phyloP scores from a whole-genome alignment of 2,329 filamentous ascomycete genomes.

The Epichloe festucae region DNA sequence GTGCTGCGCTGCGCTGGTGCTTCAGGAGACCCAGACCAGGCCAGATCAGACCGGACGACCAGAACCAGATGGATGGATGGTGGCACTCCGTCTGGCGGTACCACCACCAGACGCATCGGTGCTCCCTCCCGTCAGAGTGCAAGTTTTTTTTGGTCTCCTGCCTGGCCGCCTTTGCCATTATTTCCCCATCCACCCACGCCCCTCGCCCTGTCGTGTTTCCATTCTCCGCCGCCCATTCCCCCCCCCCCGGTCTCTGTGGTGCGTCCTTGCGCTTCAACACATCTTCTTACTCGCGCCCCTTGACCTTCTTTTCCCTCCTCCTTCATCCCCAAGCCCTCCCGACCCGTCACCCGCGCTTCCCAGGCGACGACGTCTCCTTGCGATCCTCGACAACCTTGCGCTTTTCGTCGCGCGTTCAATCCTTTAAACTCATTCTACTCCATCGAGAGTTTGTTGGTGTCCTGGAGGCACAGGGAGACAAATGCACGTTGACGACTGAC shows the following conservation, averaged over 20 bases:
- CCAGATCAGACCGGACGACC: too few relatives aligned
- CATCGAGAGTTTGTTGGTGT: conserved; percentile 12
- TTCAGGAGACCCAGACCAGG: too few relatives aligned
- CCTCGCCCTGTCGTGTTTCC: conserved; percentile 21
- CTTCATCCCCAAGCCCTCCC: conserved; percentile 15
- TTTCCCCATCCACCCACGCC: conserved; percentile 5
- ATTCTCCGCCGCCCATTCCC: conserved; percentile 15
- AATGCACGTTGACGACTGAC: conserved; percentile 20
- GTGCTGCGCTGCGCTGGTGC: too few relatives aligned
- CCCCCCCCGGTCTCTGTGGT: conserved; percentile 6
- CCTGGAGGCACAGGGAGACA: conserved; percentile 17
- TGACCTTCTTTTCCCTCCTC: conserved; percentile 13
- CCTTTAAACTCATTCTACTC: conserved; percentile 3
- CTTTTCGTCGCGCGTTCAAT: conserved; percentile 9
- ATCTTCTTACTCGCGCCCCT: conserved; percentile 14
- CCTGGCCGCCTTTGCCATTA: conserved; percentile 3
- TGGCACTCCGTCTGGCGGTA: too few relatives aligned
- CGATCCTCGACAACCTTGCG: conserved; percentile 19
- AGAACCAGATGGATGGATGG: too few relatives aligned
- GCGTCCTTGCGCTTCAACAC: conserved; percentile 10
- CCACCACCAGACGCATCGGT: too few relatives aligned
- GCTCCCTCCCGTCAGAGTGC: not conserved
- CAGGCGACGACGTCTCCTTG: conserved; percentile 20
- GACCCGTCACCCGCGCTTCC: conserved; percentile 16
- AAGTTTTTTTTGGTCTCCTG: not conserved